Percentiles rank a stretch among this genome's conserved stretches.
Conservation (phyloP, 176 grass and related monocot genomes). For the Phragmites australis region DNA sequence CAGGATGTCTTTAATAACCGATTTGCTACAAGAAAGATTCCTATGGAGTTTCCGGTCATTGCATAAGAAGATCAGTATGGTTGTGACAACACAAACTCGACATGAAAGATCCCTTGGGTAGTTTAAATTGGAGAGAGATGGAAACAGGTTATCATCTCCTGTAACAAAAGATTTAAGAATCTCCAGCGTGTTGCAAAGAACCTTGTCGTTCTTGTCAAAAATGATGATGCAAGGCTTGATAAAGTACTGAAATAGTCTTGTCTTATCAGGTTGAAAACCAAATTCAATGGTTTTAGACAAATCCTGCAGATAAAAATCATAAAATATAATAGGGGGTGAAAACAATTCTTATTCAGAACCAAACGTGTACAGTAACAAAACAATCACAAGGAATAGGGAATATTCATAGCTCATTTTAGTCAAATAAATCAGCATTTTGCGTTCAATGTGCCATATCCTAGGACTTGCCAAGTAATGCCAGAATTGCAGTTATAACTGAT, state of each 20-base stretch:
- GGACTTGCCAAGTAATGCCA: not conserved
- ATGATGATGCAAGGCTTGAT: conserved; percentile 66
- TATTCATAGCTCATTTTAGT: not conserved
- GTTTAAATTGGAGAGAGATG: conserved; percentile 34
- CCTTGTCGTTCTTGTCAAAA: conserved; percentile 60
- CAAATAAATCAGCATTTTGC: not conserved
- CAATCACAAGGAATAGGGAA: not conserved
- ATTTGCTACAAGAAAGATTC: conserved; percentile 55
- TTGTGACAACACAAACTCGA: conserved; percentile 54
- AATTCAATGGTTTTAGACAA: conserved; percentile 56
- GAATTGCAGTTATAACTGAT: not conserved
- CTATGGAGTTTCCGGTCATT: conserved; percentile 57
- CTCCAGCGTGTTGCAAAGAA: conserved; percentile 59
- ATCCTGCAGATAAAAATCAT: conserved; percentile 63
- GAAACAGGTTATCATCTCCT: conserved; percentile 49
- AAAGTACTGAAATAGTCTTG: conserved; percentile 56
- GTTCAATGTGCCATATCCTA: conserved; percentile 1
- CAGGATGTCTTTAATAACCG: conserved; percentile 52
- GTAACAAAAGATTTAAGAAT: conserved; percentile 59
- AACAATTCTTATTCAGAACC: conserved; percentile 21
- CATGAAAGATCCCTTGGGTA: conserved; percentile 45
- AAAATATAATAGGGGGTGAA: conserved; percentile 30
- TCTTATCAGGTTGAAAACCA: conserved; percentile 55
- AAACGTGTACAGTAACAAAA: conserved; percentile 27
- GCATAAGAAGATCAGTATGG: conserved; percentile 62